Evolutionary conservation across 108 stramenopile species (phyloP), one percentile per base, ranked within the genome.

Genomic region (Pseudonitzschia delicatissima): DNA sequence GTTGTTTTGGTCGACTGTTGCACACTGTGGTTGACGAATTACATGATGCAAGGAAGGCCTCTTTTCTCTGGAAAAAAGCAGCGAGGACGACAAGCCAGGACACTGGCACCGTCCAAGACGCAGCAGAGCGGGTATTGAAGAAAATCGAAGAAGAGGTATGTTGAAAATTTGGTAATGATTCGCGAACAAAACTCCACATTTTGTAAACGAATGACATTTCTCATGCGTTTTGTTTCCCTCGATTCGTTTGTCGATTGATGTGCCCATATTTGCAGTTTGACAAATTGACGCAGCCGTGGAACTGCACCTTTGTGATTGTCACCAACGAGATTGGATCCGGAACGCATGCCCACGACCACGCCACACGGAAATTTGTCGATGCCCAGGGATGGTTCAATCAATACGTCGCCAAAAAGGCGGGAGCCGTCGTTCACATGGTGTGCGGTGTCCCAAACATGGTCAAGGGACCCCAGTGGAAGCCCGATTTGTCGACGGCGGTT

Each of bases 251-350:
- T n/a, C n/a, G n/a, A n/a, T n/a, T n/a, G n/a, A n/a, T n/a, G n/a
- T n/a, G n/a, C n/a, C n/a, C n/a, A n/a, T n/a, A n/a, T n/a, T n/a
- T 11, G 17, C 20, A 55, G 53, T 78, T 84, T 64, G 77, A 80
- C 18, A 76, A 67, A 26, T 37, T 84, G 64, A 51, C 62, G 20
- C 12, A 34, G 17, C 79, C 77, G 31, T 79, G 76, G 76, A 69
- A 84, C 62, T 57, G 75, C 11, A 84, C 83, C 17, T 84, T 67
- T 66, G 66, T 84, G 2, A 67, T 81, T 42, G 83, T 84, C 0
- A 84, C 76, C 2, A 84, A 84, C 45, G 83, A 84, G 44, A 45
- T 84, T 20, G 83, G 83, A 21, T 81, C 77, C 12, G 83, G 83
- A 25, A 57, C 67, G 0, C 83, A 84, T 76, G 71, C 69, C 5